phyloP scores from a whole-genome alignment of 352 stramenopile genomes.

The Phytophthora rubi region DNA sequence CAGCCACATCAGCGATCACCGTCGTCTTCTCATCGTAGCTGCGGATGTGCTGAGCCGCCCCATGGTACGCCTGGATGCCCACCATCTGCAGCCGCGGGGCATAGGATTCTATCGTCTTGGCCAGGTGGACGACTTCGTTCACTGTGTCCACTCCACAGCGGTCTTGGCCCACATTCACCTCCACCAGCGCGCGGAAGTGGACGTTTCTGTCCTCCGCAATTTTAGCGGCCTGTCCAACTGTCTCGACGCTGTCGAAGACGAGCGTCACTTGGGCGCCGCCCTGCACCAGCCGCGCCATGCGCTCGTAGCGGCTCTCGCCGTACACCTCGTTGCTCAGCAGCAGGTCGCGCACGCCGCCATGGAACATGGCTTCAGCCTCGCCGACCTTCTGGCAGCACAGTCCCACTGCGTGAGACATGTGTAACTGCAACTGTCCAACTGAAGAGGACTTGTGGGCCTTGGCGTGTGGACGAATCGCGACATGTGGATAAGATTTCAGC shows the following conservation, averaged over 20 bases:
- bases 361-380: conserved; percentile 79
- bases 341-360: conserved; percentile 57
- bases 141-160: conserved; percentile 70
- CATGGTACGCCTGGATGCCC: conserved; percentile 81
- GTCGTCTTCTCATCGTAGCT: conserved; percentile 53
- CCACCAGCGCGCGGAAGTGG: conserved; percentile 63
- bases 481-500: conserved; percentile 29
- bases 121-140: conserved; percentile 53
- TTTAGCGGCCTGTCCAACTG: conserved; percentile 46
- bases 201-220: conserved; percentile 34
- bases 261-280: conserved; percentile 57
- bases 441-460: conserved; percentile 76
- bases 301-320: conserved; percentile 47
- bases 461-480: conserved; percentile 70
- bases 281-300: conserved; percentile 51
- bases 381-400: conserved; percentile 77
- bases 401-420: conserved; percentile 50
- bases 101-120: conserved; percentile 34
- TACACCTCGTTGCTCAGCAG: conserved; percentile 79
- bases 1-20: conserved; percentile 48
- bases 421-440: conserved; percentile 57
- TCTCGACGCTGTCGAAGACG: conserved; percentile 61
- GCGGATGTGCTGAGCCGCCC: conserved; percentile 76
- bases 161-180: conserved; percentile 79
- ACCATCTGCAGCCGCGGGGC: conserved; percentile 40